Evolutionary conservation across 108 stramenopile genomes (phyloP), one percentile per base, ranked within the genome.

Genomic region (Cyclotella sp.): DNA sequence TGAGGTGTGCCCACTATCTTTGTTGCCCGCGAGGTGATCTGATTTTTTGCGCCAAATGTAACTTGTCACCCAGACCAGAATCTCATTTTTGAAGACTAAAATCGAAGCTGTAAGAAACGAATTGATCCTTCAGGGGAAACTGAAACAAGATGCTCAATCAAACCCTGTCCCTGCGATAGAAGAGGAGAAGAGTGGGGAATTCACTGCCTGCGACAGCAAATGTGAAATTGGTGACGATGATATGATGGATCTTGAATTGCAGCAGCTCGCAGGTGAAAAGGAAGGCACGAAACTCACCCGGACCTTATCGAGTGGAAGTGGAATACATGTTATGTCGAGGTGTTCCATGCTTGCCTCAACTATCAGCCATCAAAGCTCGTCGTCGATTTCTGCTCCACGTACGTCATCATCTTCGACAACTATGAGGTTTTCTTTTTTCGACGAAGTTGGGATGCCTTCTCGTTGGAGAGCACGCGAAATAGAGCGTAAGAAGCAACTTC

Each of bases 401-500:
- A n/a, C 15, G n/a, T 49, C 47, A 7, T n/a, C n/a, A n/a, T 49
- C 47, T 9, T 16, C 18, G n/a, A 12, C 55, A 19, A 24, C 22
- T 1, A 12, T 22, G 11, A 55, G 55, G 24, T 55, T 55, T 55
- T 55, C 55, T 6, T 12, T 55, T 12, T 55, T 55, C 22, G 55
- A 55, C 55, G 55, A 55, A 63, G 39, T 43, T 43, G 62, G 62
- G 4, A 63, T 63, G 62, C 62, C 62, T 15, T 40, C 29, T 40
- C 29, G 62, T 30, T 63, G 63, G 64, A 51, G 21, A 43, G 64
- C 45, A 29, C 53, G 64, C 28, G 58, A 75, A 54, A 21, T 30
- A 21, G 47, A 57, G 11, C 53, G 30, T 9, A 19, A 55, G 24
- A 21, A 55, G 55, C 22, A 21, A 22, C 55, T 12, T 3, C 13